Conservation (phyloP, 805 yeast species). For the Ogataea neopini region DNA sequence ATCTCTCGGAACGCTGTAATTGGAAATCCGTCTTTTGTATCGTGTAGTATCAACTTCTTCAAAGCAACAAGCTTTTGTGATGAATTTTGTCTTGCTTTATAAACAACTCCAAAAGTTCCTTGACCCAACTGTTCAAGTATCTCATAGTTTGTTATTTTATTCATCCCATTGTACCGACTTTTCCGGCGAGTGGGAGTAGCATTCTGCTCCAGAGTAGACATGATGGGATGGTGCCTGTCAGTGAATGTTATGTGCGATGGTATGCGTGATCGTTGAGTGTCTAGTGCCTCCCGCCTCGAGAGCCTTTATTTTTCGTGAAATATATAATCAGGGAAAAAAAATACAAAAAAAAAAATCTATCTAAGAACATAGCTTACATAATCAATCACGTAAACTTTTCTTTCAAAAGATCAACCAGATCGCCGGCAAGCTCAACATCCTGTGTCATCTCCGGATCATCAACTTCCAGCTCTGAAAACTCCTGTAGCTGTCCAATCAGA, state of each 20-base stretch:
- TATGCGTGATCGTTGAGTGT: no score
- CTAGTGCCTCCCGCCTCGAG: neutral
- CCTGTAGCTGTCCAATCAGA: constrained; percentile 1
- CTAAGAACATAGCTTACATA: no score
- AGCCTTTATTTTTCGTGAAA: neutral
- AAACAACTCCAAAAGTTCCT: constrained; percentile 90
- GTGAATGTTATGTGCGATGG: no score
- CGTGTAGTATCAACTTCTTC: constrained; percentile 78
- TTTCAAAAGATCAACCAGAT: neutral
- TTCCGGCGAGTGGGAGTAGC: no score
- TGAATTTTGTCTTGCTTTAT: constrained; percentile 64
- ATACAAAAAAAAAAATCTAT: no score
- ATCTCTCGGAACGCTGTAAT: constrained; percentile 94
- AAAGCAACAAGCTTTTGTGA: constrained; percentile 74
- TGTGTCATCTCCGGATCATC: neutral
- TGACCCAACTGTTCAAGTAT: constrained; percentile 59
- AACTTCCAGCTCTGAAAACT: neutral
- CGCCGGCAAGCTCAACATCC: constrained; percentile 5
- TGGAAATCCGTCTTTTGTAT: constrained; percentile 82
- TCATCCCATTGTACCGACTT: constrained; percentile 31
- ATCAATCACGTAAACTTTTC: neutral
- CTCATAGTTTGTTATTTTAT: constrained; percentile 33
- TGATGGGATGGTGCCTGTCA: neutral
- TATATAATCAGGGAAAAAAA: neutral
- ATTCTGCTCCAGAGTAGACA: neutral